phyloP scores from a whole-genome alignment of 805 yeast species.

The Candida morakotiae region DNA sequence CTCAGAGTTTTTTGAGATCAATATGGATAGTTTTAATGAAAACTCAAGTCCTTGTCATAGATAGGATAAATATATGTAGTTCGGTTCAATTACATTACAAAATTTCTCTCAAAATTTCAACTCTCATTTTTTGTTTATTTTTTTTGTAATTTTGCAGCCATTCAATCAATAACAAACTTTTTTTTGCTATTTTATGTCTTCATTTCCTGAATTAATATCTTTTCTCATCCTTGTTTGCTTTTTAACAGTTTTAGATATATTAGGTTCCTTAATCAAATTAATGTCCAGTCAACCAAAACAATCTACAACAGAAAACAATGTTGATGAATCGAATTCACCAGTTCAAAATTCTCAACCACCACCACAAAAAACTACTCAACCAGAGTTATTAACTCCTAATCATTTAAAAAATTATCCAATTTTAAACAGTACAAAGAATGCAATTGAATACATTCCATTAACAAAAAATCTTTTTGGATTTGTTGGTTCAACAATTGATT shows the following conservation, averaged over 20 bases:
- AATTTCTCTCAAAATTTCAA: background rate
- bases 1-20: background rate
- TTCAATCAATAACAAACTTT: background rate
- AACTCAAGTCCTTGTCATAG: background rate
- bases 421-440: constrained; percentile 36
- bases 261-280: constrained; percentile 3
- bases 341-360: background rate
- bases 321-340: too few species aligned
- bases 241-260: constrained; percentile 7
- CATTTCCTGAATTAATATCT: constrained; percentile 7
- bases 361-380: background rate
- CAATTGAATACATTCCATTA: constrained; percentile 30
- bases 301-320: background rate
- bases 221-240: constrained; percentile 9
- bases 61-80: too few species aligned
- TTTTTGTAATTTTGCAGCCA: constrained; percentile 5
- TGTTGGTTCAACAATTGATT: constrained; percentile 22
- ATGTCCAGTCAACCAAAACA: constrained; percentile 1
- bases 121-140: constrained; percentile 2
- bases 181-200: constrained; percentile 6
- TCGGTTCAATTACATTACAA: background rate
- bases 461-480: constrained; percentile 28
- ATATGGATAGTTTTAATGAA: constrained; percentile 2
- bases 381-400: constrained; percentile 7
- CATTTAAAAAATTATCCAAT: constrained; percentile 49